phyloP scores from a whole-genome alignment of 495 filamentous ascomycete genomes.

The Penicillium steckii region DNA sequence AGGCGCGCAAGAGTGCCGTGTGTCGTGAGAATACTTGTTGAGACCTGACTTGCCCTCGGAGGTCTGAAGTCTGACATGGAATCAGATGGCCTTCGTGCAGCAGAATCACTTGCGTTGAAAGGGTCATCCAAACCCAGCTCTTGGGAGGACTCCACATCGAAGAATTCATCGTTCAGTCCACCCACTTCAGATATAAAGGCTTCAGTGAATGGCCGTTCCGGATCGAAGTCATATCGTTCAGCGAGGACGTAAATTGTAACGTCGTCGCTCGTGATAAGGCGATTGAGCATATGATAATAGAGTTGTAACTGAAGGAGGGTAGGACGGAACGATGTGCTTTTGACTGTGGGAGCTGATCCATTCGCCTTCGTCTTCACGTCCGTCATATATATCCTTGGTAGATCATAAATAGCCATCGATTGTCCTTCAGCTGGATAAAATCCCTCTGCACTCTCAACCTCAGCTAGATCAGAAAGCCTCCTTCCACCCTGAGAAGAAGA shows the following conservation, averaged over 20 bases:
- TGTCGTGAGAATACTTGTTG: conserved; percentile 53
- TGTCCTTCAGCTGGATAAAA: conserved; percentile 5
- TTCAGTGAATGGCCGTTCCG: conserved; percentile 68
- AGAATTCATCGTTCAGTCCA: conserved; percentile 60
- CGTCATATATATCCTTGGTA: conserved; percentile 65
- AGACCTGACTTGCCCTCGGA: conserved; percentile 39
- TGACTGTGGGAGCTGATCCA: conserved; percentile 57
- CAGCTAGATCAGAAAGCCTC: conserved; percentile 32
- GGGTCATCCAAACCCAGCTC: conserved; percentile 31
- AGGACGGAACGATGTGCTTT: conserved; percentile 65
- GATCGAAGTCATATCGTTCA: conserved; percentile 64
- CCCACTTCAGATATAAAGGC: conserved; percentile 77
- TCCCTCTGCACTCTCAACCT: conserved; percentile 5
- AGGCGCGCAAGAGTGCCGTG: conserved; percentile 60
- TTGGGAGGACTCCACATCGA: conserved; percentile 35
- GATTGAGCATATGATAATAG: conserved; percentile 82
- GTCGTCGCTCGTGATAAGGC: conserved; percentile 64
- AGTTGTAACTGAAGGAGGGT: conserved; percentile 86
- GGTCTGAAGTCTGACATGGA: conserved; percentile 5
- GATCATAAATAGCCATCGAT: conserved; percentile 24
- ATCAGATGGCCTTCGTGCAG: conserved; percentile 5
- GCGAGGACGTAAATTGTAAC: conserved; percentile 68
- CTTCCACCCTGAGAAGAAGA: conserved; percentile 40
- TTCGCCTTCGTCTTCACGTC: conserved; percentile 84
- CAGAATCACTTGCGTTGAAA: conserved; percentile 32